Evolutionary conservation across 352 stramenopile genomes (phyloP), one percentile per base, ranked within the genome.

Genomic region (Globisporangium mamillatum): DNA sequence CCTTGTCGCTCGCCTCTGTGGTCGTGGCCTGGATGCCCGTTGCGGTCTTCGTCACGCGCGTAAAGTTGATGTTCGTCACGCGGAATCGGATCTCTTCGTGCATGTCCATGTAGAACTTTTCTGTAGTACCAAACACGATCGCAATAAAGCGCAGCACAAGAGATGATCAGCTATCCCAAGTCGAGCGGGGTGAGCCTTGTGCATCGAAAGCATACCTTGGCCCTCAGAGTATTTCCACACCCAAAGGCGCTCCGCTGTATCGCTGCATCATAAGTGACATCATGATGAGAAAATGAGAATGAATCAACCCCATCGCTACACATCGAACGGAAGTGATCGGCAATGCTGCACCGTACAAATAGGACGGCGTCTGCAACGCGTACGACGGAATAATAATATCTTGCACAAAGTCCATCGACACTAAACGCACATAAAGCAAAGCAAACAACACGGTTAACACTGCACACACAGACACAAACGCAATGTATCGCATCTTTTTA

Each of bases 341-440:
- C 46, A 52, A 41, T 59, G 14, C 16, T 55, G 8, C 20, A 25
- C 69, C 77, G 64, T 78, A 91, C 86, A 94, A 95, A 74, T 94
- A 94, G 27, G 88, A 95, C 57, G 88, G 88, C 46, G 85, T 93
- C 82, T 95, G 88, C 64, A 95, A 80, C 50, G 88, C 88, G 70
- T 95, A 95, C 29, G 84, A 93, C 54, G 88, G 88, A 64, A 95
- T 95, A 71, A 94, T 92, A 59, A 95, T 95, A 71, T 95, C 88
- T 77, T 95, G 88, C 64, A 95, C 83, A 77, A 95, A 95, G 68
- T 95, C 88, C 83, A 95, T 95, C 14, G 86, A 92, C n/a, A 95
- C 84, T 89, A 61, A 6, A 60, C 8, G 6, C 44, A 27, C 18
- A 38, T 20, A n/a, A 7, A 32, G 27, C 27, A 32, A 22, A 36